A percentile compares a stretch with the other conserved stretches of the same genome.
Conservation (phyloP, 495 filamentous ascomycete genomes). For the Penicillium antarcticum region DNA sequence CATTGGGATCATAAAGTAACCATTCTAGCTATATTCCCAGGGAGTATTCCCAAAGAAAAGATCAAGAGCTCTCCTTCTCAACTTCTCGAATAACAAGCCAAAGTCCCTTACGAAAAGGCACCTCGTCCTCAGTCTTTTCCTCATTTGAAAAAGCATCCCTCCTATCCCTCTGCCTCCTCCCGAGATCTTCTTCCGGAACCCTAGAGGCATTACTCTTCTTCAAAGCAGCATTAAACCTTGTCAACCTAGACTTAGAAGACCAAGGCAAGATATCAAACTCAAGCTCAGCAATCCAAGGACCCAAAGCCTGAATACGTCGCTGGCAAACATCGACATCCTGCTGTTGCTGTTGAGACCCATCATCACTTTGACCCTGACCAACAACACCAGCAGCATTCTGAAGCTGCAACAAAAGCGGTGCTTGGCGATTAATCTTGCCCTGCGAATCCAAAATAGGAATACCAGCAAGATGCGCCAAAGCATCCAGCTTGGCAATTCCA, state of each 20-base stretch:
- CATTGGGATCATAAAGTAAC: no score
- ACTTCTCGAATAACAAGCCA: constrained; percentile 9
- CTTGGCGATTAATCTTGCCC: constrained; percentile 18
- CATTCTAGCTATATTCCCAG: not conserved
- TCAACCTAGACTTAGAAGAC: constrained; percentile 23
- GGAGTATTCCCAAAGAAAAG: not conserved
- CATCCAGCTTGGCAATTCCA: constrained; percentile 23
- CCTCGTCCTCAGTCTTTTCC: not conserved
- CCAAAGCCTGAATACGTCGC: constrained; percentile 9
- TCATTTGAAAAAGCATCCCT: not conserved
- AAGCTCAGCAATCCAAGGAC: constrained; percentile 28
- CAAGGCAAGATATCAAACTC: constrained; percentile 22
- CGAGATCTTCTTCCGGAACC: not conserved
- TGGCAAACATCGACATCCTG: constrained; percentile 17
- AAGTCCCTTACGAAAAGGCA: constrained; percentile 2
- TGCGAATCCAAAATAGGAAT: constrained; percentile 25
- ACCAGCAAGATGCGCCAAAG: constrained; percentile 22
- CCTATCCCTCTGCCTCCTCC: not conserved
- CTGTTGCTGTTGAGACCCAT: not conserved
- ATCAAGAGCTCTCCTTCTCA: not conserved
- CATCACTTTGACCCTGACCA: no score
- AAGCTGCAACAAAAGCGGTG: constrained; percentile 16
- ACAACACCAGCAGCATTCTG: not conserved
- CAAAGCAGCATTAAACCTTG: constrained; percentile 24
- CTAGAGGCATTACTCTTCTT: constrained; percentile 18